These are phyloP conservation scores for Fusarium begoniae DNA, from an alignment of 2,329 filamentous ascomycete species.

Conservation along the genomic window DNA sequence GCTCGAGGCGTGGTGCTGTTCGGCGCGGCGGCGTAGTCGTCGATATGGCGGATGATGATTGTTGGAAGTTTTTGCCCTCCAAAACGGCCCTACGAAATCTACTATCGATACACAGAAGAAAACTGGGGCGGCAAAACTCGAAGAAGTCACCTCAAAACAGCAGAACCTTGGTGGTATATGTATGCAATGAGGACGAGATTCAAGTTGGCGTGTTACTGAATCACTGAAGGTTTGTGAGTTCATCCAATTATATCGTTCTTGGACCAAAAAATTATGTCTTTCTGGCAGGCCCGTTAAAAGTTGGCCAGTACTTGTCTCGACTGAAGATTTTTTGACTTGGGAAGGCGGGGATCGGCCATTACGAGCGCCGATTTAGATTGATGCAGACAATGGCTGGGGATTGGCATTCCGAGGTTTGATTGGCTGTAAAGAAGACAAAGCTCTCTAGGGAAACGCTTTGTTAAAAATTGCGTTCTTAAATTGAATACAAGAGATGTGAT, in stretches of 20 bases:
- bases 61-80: slow-evolving; percentile 52
- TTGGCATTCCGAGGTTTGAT: background rate
- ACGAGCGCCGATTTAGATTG: background rate
- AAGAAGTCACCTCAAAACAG: slow-evolving; percentile 27
- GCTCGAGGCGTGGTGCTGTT: slow-evolving; percentile 32
- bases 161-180: background rate
- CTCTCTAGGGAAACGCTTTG: background rate
- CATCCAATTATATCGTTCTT: background rate
- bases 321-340: slow-evolving; percentile 1
- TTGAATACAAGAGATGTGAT: background rate
- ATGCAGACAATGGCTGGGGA: background rate
- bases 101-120: slow-evolving; percentile 52
- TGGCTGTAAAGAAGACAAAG: background rate
- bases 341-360: slow-evolving; percentile 4
- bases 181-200: background rate
- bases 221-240: background rate
- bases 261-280: background rate
- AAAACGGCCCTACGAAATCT: slow-evolving; percentile 12
- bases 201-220: background rate
- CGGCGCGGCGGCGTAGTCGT: slow-evolving; percentile 32
- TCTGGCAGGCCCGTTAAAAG: background rate
- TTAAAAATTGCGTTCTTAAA: background rate
- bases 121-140: slow-evolving; percentile 36
- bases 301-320: background rate
- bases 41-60: slow-evolving; percentile 42